These are phyloP conservation scores for Solanum rostratum DNA, from an alignment of 257 asterid species.

Conservation along the genomic window DNA sequence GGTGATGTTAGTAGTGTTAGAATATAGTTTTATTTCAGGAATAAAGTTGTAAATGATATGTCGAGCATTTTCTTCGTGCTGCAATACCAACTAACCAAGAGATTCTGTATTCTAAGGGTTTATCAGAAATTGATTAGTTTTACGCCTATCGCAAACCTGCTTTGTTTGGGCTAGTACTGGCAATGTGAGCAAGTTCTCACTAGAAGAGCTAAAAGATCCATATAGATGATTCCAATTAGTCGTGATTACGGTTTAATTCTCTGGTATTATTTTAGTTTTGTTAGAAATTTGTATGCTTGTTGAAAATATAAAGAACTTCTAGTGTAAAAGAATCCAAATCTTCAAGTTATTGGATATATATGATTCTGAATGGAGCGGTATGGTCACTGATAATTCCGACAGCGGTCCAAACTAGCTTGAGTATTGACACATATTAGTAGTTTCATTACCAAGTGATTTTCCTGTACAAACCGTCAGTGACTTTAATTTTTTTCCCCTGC, in stretches of 20 bases:
- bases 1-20: background rate
- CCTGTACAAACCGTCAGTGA: background rate
- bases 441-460: background rate
- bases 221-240: background rate
- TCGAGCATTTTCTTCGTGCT: background rate
- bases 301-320: background rate
- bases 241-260: background rate
- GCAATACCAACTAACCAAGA: background rate
- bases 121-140: background rate
- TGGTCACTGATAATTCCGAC: background rate
- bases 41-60: background rate
- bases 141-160: background rate
- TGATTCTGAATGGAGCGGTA: background rate
- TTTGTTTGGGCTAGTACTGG: background rate
- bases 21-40: background rate
- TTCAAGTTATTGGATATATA: background rate
- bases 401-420: background rate
- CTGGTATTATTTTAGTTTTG: background rate
- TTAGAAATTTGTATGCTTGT: background rate
- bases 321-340: background rate
- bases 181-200: background rate
- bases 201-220: background rate
- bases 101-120: background rate
- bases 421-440: background rate
- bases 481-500: background rate